Evolutionary conservation across 1,284 basidiomycete species (phyloP), one percentile per base, ranked within the genome.

Genomic region (Erythrobasidium hasegawianum): DNA sequence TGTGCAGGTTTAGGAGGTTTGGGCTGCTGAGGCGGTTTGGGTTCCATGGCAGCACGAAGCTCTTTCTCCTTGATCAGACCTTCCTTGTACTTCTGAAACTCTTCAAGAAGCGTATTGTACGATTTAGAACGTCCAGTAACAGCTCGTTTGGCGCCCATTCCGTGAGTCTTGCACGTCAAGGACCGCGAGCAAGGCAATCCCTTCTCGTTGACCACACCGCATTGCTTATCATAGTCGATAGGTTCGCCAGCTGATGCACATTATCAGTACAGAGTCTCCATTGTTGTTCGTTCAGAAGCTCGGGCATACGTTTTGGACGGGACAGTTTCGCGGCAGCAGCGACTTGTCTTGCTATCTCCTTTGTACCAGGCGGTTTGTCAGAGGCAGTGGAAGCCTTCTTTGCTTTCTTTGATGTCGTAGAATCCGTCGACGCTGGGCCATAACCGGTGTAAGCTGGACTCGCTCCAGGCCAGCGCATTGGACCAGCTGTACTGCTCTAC

Each of bases 141-240:
- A 7, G 89, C 84, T 20, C 96, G 88, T 77, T 98, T 98, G 26
- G 92, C 90, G 33, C 92, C 92, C 88, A 98, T 96, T 1, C 90
- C 89, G 76, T 98, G 95, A 2, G 95, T 93, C 79, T 98, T 98
- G 82, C 95, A 98, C 0, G 95, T 97, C 40, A 98, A 83, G 13
- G 91, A 93, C 45, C 95, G 89, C n/a, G 92, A 91, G 77, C 95
- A 98, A 0, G 90, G 92, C 10, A 92, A 80, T 52, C 84, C 84
- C 77, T 97, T 97, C 80, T 97, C 94, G 79, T 95, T 97, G 77
- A 97, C 94, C 52, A 98, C 95, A 62, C 96, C 95, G 73, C 95
- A 98, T 74, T 97, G 93, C 69, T 85, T 86, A 80, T 97, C 91
- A 71, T 88, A 86, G 77, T 97, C 88, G 59, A 94, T 85, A 1